These are phyloP conservation scores for Stagonosporopsis cucurbitacearum DNA, from an alignment of 2,329 filamentous ascomycete species.

Conservation along the genomic window DNA sequence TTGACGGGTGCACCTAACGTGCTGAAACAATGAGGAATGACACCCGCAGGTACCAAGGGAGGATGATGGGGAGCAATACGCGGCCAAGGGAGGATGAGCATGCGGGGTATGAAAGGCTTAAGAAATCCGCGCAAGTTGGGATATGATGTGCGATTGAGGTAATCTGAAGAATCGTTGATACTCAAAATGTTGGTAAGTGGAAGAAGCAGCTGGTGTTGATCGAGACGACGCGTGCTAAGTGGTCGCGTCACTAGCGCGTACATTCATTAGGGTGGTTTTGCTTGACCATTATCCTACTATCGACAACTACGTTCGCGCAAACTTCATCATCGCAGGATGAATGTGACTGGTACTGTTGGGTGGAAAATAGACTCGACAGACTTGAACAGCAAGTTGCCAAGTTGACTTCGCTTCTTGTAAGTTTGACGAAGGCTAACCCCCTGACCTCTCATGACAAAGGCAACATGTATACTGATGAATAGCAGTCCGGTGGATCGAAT, in stretches of 20 bases:
- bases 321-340: slow-evolving; percentile 1
- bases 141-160: slow-evolving; percentile 6
- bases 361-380: slow-evolving; percentile 7
- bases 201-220: background rate
- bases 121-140: background rate
- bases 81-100: slow-evolving; percentile 18
- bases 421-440: background rate
- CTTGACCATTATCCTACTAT: slow-evolving; percentile 14
- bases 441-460: too few relatives aligned
- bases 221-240: slow-evolving; percentile 9
- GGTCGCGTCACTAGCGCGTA: slow-evolving; percentile 10
- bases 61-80: slow-evolving; percentile 3
- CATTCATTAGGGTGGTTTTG: slow-evolving; percentile 17
- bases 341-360: slow-evolving; percentile 16
- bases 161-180: slow-evolving; percentile 6
- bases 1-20: slow-evolving; percentile 11
- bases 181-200: slow-evolving; percentile 21
- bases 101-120: slow-evolving; percentile 14
- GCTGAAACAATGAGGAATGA: slow-evolving; percentile 21
- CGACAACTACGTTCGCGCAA: slow-evolving; percentile 10
- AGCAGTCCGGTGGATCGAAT: slow-evolving; percentile 3
- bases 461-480: background rate
- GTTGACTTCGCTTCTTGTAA: slow-evolving; percentile 11
- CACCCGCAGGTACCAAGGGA: slow-evolving; percentile 21
- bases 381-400: slow-evolving; percentile 6